These are phyloP conservation scores for Metschnikowia picachoensis DNA, from an alignment of 805 yeast genomes.

Conservation along the genomic window DNA sequence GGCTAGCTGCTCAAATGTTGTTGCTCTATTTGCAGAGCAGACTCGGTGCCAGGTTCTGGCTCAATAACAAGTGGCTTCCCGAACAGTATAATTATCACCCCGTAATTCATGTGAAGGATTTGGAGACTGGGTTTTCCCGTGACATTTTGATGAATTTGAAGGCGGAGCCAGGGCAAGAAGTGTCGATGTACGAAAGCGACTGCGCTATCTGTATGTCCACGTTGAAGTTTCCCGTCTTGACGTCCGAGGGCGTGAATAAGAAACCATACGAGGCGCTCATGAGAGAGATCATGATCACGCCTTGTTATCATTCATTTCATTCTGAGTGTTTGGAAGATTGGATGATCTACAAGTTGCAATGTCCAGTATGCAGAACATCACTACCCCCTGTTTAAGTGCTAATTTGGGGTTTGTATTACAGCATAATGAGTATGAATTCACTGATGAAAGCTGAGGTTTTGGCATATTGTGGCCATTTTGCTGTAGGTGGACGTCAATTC, in stretches of 20 bases:
- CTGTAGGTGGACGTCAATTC: background rate
- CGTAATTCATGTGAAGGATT: slow-evolving; percentile 50
- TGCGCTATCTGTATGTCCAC: slow-evolving; percentile 84
- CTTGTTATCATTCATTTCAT: slow-evolving; percentile 89
- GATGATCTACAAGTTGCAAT: slow-evolving; percentile 90
- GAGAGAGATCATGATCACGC: slow-evolving; percentile 73
- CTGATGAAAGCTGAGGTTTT: too few relatives aligned
- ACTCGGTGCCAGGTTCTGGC: slow-evolving; percentile 79
- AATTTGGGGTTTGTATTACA: background rate
- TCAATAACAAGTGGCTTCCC: slow-evolving; percentile 73
- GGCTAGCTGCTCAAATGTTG: slow-evolving; percentile 59
- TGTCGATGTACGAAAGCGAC: slow-evolving; percentile 49
- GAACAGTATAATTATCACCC: slow-evolving; percentile 84
- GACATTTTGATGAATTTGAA: slow-evolving; percentile 42
- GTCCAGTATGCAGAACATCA: slow-evolving; percentile 87
- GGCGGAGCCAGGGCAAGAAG: slow-evolving; percentile 25
- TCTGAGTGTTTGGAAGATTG: slow-evolving; percentile 84
- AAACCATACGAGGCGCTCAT: slow-evolving; percentile 11
- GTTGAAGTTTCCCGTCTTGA: slow-evolving; percentile 14
- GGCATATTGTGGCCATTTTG: too few relatives aligned
- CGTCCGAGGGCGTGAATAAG: slow-evolving; percentile 6
- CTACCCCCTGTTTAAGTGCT: slow-evolving; percentile 63
- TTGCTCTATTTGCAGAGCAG: slow-evolving; percentile 59
- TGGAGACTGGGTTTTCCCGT: slow-evolving; percentile 53
- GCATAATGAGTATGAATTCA: background rate